A percentile compares a stretch with the other conserved stretches of the same genome.
Conservation (phyloP, 2,329 filamentous ascomycete species). For the Phoma sp. region DNA sequence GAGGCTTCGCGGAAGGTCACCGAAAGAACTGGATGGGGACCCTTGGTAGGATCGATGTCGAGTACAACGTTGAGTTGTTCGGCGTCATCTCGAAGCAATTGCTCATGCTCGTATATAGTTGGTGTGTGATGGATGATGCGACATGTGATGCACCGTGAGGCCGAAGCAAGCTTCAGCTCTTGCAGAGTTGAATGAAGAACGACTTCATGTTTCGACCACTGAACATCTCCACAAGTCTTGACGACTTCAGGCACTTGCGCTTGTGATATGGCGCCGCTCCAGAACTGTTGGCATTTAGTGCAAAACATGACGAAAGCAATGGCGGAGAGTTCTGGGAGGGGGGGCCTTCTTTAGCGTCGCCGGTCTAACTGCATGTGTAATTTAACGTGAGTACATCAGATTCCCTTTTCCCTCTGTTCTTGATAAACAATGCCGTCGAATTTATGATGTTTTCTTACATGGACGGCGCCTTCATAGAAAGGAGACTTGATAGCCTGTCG, state of each 20-base stretch:
- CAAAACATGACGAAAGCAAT: neutral
- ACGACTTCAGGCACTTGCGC: neutral
- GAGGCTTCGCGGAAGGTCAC: conserved; percentile 16
- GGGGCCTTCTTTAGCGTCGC: no score
- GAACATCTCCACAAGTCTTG: neutral
- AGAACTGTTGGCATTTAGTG: neutral
- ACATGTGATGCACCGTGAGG: conserved; percentile 23
- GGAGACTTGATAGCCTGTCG: no score
- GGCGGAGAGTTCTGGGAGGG: neutral
- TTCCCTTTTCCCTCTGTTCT: no score
- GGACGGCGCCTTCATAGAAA: no score
- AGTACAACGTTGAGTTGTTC: conserved; percentile 23
- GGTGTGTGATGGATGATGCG: conserved; percentile 24
- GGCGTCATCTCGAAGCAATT: conserved; percentile 14
- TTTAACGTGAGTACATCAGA: no score
- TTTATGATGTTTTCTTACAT: no score
- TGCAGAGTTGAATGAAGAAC: neutral
- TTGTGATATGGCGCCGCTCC: neutral
- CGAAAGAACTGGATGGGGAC: conserved; percentile 21
- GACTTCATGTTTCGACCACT: no score
- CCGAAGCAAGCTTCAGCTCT: conserved; percentile 25
- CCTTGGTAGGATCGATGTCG: conserved; percentile 12
- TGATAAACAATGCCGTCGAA: no score
- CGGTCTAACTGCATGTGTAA: no score
- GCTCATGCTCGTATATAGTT: conserved; percentile 14